phyloP scores from a whole-genome alignment of 805 yeast species.

The Debaryomyces hansenii region DNA sequence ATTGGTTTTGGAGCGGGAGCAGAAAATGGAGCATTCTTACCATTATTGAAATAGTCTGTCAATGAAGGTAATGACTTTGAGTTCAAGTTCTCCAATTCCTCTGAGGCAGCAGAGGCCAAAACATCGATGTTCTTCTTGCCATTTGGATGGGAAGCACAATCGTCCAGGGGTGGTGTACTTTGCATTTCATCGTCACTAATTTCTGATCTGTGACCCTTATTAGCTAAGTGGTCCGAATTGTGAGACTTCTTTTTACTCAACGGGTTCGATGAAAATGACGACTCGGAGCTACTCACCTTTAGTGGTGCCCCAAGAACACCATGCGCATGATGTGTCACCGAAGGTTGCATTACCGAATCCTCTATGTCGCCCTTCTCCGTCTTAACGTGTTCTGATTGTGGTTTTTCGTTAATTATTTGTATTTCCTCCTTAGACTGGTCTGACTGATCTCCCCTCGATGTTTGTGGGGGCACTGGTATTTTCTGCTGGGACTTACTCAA shows the following conservation, averaged over 20 bases:
- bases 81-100: conserved; percentile 48
- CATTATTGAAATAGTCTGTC: conserved; percentile 43
- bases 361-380: neutral
- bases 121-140: conserved; percentile 46
- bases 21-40: conserved; percentile 2
- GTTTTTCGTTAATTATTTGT: neutral
- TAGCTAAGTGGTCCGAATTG: neutral
- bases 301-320: neutral
- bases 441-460: neutral
- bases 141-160: neutral
- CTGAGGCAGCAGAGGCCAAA: conserved; percentile 55
- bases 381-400: neutral
- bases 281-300: neutral
- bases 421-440: neutral
- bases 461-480: neutral
- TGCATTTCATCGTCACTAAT: neutral
- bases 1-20: neutral
- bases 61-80: conserved; percentile 56
- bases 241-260: neutral
- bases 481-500: conserved; percentile 12
- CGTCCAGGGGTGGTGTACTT: conserved; percentile 1
- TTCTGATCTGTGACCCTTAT: too few relatives aligned
- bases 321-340: neutral
- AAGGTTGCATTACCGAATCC: neutral
- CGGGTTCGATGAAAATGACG: neutral